Conservation (phyloP, 345 rosid species). For the Adansonia digitata region DNA sequence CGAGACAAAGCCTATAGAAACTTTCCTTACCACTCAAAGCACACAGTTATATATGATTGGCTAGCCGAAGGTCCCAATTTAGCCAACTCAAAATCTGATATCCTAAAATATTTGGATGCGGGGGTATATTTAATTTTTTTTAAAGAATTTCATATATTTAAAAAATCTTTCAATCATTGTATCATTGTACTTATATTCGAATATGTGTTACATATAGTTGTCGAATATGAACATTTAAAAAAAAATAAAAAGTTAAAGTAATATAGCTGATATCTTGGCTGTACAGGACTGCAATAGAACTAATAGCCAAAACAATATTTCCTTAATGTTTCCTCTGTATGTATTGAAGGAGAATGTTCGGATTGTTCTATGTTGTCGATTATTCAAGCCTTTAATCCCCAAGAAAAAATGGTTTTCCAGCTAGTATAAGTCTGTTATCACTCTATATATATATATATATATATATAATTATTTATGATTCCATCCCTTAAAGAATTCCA, state of each 20-base stretch:
- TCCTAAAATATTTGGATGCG: no score
- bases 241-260: no score
- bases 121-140: no score
- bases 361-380: neutral
- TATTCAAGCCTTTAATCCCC: neutral
- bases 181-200: no score
- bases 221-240: no score
- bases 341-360: neutral
- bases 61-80: conserved; percentile 92
- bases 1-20: neutral
- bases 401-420: neutral
- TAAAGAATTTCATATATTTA: no score
- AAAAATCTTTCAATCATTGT: no score
- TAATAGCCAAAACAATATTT: neutral
- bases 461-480: neutral
- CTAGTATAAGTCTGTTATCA: neutral
- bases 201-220: no score
- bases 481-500: neutral
- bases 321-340: neutral
- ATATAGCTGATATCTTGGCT: conserved; percentile 87
- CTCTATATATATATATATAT: neutral
- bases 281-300: conserved; percentile 52
- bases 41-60: conserved; percentile 92
- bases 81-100: conserved; percentile 91
- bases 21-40: neutral